phyloP scores from a whole-genome alignment of 345 rosid genomes.

The Moricandia moricandioides region DNA sequence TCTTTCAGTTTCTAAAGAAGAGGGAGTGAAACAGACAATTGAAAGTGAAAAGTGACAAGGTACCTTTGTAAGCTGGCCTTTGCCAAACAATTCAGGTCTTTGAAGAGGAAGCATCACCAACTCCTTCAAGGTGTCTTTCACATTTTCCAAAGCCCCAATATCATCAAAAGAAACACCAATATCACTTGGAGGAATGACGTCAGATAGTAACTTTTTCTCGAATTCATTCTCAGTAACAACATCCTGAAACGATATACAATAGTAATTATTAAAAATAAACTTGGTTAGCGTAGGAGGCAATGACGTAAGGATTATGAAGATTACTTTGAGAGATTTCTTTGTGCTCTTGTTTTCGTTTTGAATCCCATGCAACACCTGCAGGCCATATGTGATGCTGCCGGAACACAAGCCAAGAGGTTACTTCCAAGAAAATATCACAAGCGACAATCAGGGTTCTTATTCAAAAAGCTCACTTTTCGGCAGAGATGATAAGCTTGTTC shows the following conservation, averaged over 20 bases:
- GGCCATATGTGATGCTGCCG: slow-evolving; percentile 61
- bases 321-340: slow-evolving; percentile 79
- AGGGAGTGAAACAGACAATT: slow-evolving; percentile 1
- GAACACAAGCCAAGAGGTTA: slow-evolving; percentile 19
- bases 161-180: slow-evolving; percentile 93
- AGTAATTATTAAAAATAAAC: background rate
- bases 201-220: slow-evolving; percentile 91
- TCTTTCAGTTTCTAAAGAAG: slow-evolving; percentile 6
- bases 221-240: slow-evolving; percentile 96
- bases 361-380: slow-evolving; percentile 59
- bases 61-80: slow-evolving; percentile 98
- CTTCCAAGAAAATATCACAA: slow-evolving; percentile 12
- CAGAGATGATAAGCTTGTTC: slow-evolving; percentile 58
- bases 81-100: slow-evolving; percentile 95
- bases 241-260: slow-evolving; percentile 49
- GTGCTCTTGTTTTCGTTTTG: slow-evolving; percentile 69
- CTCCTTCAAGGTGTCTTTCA: slow-evolving; percentile 96
- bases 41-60: background rate
- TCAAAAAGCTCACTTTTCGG: slow-evolving; percentile 57
- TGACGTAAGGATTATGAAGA: background rate
- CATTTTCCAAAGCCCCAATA: slow-evolving; percentile 94
- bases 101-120: slow-evolving; percentile 99
- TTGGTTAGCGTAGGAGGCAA: background rate
- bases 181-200: slow-evolving; percentile 91
- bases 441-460: background rate